phyloP scores from a whole-genome alignment of 129 eudicot species.

The Kitagawia praeruptora region DNA sequence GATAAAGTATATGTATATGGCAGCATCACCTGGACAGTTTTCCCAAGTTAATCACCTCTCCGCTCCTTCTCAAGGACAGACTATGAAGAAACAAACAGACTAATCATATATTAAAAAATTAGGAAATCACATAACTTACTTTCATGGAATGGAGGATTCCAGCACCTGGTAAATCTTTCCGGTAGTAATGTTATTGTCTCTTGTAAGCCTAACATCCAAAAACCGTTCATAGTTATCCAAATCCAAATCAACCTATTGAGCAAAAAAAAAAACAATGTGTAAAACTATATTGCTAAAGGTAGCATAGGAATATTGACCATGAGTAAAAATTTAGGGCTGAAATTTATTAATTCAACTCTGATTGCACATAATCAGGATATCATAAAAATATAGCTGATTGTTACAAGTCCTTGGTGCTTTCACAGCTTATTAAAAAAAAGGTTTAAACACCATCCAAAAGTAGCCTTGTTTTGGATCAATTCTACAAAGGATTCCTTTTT shows the following conservation, averaged over 20 bases:
- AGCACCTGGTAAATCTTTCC: constrained; percentile 95
- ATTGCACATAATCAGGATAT: background rate
- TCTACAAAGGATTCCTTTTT: background rate
- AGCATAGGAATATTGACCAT: background rate
- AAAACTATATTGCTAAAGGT: background rate
- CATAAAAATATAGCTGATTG: background rate
- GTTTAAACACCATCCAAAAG: background rate
- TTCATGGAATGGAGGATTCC: background rate
- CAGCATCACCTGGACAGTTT: constrained; percentile 75
- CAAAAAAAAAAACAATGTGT: constrained; percentile 11
- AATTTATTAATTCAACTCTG: no score
- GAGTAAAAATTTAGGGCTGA: background rate
- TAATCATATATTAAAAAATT: constrained; percentile 2
- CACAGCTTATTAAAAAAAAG: background rate
- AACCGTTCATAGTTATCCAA: constrained; percentile 90
- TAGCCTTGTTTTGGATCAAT: background rate
- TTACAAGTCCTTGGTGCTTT: background rate
- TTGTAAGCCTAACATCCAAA: constrained; percentile 79
- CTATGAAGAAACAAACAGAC: constrained; percentile 26
- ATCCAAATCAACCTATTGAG: constrained; percentile 80
- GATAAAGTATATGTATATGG: constrained; percentile 7
- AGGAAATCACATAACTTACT: background rate
- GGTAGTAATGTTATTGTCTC: constrained; percentile 91
- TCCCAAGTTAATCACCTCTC: constrained; percentile 90
- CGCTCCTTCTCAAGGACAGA: constrained; percentile 89